Conservation (phyloP, 108 stramenopile species). For the Cylindrotheca closterium region DNA sequence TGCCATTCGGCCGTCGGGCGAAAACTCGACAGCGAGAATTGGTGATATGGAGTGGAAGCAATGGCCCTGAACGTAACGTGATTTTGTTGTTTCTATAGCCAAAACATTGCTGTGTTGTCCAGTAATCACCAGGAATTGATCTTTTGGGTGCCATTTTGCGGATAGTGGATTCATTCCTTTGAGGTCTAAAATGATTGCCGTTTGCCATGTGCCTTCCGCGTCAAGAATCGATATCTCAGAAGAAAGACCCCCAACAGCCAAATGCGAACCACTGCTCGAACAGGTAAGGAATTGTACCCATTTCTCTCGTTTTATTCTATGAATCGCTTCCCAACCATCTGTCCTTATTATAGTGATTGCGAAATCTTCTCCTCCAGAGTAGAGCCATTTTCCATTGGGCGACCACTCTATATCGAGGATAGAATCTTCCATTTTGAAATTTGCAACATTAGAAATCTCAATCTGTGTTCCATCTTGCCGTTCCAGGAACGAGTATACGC, state of each 20-base stretch:
- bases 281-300: constrained; percentile 71
- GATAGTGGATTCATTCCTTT: constrained; percentile 58
- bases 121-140: constrained; percentile 60
- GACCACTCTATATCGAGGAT: constrained; percentile 68
- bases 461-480: constrained; percentile 16
- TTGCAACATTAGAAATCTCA: constrained; percentile 36
- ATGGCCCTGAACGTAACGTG: constrained; percentile 52
- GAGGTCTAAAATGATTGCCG: constrained; percentile 48
- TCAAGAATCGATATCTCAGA: constrained; percentile 63
- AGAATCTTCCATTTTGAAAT: constrained; percentile 57
- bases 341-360: constrained; percentile 60
- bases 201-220: constrained; percentile 51
- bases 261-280: constrained; percentile 47
- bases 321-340: constrained; percentile 41
- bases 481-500: constrained; percentile 42
- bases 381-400: constrained; percentile 57
- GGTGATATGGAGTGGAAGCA: constrained; percentile 50
- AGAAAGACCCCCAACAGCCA: constrained; percentile 67
- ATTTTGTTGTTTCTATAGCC: constrained; percentile 61
- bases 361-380: constrained; percentile 72
- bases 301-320: constrained; percentile 55
- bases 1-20: constrained; percentile 57
- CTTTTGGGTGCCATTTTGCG: constrained; percentile 72
- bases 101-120: constrained; percentile 68
- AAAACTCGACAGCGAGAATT: constrained; percentile 58